Base-by-base conservation (phyloP, 768 basidiomycete species). In the Xerocomellus intermedius region DNA sequence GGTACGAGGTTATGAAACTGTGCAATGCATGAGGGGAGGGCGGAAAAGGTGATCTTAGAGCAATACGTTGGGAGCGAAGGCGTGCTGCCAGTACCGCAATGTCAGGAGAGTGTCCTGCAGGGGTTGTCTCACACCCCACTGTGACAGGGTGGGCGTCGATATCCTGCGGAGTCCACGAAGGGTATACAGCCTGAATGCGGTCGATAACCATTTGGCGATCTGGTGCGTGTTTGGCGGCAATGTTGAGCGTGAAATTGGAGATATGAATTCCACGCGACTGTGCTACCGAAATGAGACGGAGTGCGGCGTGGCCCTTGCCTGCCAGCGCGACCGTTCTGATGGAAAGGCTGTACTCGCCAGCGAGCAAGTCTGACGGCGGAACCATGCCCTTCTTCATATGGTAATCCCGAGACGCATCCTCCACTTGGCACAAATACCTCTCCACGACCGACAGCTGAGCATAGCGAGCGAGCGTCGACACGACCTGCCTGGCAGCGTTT, bases 391-490 rank as follows among this genome's bases (percentile, higher is more conserved):
- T 56, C 41, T 42, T 61, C 9, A 10, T 16, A 42, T 59, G 28
- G 36, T 59, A 60, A 12, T 41, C 47, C 30, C 49, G 57, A 5
- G 62, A 53, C n/a, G 60, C 55, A 26, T 52, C 52, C 37, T 68
- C 54, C 12, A 71, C 57, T n/a, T 70, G 42, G 4, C 56, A 51
- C 33, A 87, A 54, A 60, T 83, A 84, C 7, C 55, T 56, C 42
- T 64, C 55, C 53, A 71, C 69, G 41, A 72, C 60, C 2, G 68
- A 57, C 4, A 71, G 69, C 6, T 65, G 53, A 3, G 78, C 73
- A 64, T 76, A 80, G 21, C 77, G 77, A 37, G 79, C 69, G 19
- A 87, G 64, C 5, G 68, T 65, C 2, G 75, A 71, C 32, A 82
- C 54, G 47, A 67, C 64, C 8, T 64, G 70, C 49, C 45, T 55